Base-by-base conservation (phyloP, 257 asterid species). In the Schizonepeta tenuifolia region DNA sequence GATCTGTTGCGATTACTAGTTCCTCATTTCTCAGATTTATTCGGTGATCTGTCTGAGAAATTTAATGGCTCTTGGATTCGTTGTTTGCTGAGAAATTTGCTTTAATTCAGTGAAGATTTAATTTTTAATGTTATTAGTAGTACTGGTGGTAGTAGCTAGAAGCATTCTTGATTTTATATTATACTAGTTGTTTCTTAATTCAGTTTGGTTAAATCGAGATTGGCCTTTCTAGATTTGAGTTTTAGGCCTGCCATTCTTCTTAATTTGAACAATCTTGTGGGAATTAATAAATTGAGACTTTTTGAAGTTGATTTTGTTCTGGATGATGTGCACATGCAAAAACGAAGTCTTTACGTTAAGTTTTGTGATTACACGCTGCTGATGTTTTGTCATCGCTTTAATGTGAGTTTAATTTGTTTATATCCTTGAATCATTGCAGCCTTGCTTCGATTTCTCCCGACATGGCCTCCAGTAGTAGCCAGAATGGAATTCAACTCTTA, bases 401-500 rank as follows among this genome's bases (percentile, higher is more conserved):
- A 26, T 68, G 46, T 8, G 36, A 4, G 58, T 26, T 22, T 78
- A 1, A 53, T 78, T 7, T 10, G 46, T 18, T 43, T 20, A 10
- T 28, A 18, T 60, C 55, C 36, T 50, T 26, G 54, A 66, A 21
- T 59, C 57, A 0, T 9, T 70, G 78, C 81, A 77, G 81, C 70
- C 69, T 51, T 33, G 74, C 69, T 65, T 78, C 74, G 49, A 61
- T 41, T 14, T 59, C 71, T 63, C 53, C 46, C 43, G 22, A 56
- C 58, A 85, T 85, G 85, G 89, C 89, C 77, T 70, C 74, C 81
- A 78, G 75, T 66, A 78, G 75, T 66, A 78, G 83, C 77, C 88
- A 83, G 84, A 86, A 86, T 71, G 86, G 86, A 47, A 84, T 86
- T 73, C 87, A 86, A 46, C 84, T 78, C 79, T 73, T 86, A 61